Evolutionary conservation across 164 flowering plant genomes (phyloP).

Genomic region (Litsea cubeba): DNA sequence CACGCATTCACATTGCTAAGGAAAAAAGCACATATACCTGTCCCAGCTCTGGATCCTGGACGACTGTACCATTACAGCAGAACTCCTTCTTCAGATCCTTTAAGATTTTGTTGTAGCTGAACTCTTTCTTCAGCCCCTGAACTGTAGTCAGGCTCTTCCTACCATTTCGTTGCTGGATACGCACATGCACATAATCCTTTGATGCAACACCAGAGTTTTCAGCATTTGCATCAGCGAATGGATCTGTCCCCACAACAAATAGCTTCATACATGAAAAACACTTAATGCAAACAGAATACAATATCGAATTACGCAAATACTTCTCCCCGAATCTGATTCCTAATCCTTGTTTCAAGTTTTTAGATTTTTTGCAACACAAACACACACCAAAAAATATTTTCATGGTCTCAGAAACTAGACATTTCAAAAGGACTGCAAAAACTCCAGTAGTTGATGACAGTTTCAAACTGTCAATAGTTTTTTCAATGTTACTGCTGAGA

Average conservation of each 20-base stretch:
- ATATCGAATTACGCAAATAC: too few species aligned
- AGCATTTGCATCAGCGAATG: constrained; percentile 63
- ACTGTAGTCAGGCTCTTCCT: constrained; percentile 65
- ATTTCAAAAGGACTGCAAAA: background rate
- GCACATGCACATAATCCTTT: constrained; percentile 58
- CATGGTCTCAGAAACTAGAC: background rate
- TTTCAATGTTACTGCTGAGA: background rate
- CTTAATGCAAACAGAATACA: background rate
- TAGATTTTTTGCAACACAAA: too few species aligned
- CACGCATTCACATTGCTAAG: background rate
- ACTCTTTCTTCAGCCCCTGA: constrained; percentile 60
- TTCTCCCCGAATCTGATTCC: background rate
- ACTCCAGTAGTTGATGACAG: too few species aligned
- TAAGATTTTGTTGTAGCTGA: constrained; percentile 52
- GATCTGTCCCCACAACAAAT: constrained; percentile 25
- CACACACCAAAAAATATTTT: background rate
- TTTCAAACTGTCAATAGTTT: too few species aligned
- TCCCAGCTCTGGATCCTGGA: constrained; percentile 64
- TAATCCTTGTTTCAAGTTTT: background rate
- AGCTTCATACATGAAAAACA: background rate
- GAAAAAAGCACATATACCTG: constrained; percentile 25
- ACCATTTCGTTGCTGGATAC: constrained; percentile 57
- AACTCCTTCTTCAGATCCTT: constrained; percentile 64
- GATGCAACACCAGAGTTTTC: constrained; percentile 55
- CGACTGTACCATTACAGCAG: constrained; percentile 71